phyloP scores from a whole-genome alignment of 2,329 filamentous ascomycete species.

The Xylaria sp. region DNA sequence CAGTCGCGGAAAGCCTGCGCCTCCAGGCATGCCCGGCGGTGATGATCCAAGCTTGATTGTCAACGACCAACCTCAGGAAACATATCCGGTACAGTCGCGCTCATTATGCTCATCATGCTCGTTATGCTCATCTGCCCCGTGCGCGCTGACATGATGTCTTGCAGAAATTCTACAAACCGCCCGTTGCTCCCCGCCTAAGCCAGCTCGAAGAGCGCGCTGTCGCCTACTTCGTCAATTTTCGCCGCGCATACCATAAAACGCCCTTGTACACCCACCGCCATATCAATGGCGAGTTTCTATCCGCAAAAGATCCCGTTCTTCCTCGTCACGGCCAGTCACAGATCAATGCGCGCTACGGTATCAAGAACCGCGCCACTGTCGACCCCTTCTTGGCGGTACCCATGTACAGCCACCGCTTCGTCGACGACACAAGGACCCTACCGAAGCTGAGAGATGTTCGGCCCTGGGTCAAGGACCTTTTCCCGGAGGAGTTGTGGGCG shows the following conservation, averaged over 20 bases:
- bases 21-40: constrained; percentile 61
- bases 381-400: constrained; percentile 69
- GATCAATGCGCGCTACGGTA: constrained; percentile 66
- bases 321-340: constrained; percentile 67
- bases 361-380: constrained; percentile 65
- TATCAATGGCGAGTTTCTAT: constrained; percentile 41
- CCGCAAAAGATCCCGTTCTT: constrained; percentile 53
- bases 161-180: constrained; percentile 62
- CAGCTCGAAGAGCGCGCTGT: constrained; percentile 60
- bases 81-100: constrained; percentile 62
- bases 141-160: constrained; percentile 19
- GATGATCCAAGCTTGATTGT: constrained; percentile 62
- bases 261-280: constrained; percentile 68
- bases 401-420: constrained; percentile 68
- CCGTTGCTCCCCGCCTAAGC: constrained; percentile 57
- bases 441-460: constrained; percentile 62
- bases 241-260: constrained; percentile 65
- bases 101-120: no score
- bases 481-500: constrained; percentile 66
- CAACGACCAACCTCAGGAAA: constrained; percentile 67
- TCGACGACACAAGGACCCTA: constrained; percentile 61
- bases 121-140: no score
- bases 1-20: constrained; percentile 55
- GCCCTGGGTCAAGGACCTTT: constrained; percentile 62
- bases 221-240: constrained; percentile 65